Evolutionary conservation across 2,329 filamentous ascomycete genomes (phyloP).

Genomic region (Xylariales sp.): DNA sequence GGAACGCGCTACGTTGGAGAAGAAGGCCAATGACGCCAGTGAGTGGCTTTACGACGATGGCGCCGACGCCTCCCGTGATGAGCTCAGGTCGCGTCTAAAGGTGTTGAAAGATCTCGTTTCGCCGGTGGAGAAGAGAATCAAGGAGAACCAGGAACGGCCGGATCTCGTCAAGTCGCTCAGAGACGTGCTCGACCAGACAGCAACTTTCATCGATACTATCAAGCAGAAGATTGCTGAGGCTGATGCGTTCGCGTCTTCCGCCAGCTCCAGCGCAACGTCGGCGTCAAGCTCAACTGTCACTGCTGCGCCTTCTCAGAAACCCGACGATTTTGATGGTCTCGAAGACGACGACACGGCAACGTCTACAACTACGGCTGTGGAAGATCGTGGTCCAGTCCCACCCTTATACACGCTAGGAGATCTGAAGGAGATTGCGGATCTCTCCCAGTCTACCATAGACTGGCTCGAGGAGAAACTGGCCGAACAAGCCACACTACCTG

Average conservation of each 20-base stretch:
- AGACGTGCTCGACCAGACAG: constrained; percentile 65
- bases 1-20: constrained; percentile 62
- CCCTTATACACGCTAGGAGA: constrained; percentile 71
- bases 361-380: constrained; percentile 34
- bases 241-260: constrained; percentile 55
- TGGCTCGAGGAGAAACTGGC: constrained; percentile 74
- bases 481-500: constrained; percentile 65
- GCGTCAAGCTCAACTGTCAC: constrained; percentile 38
- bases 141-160: constrained; percentile 69
- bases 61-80: constrained; percentile 66
- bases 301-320: constrained; percentile 39
- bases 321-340: constrained; percentile 64
- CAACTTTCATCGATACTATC: constrained; percentile 65
- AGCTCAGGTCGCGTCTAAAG: constrained; percentile 72
- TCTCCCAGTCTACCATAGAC: constrained; percentile 56
- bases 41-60: constrained; percentile 93
- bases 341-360: constrained; percentile 60
- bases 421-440: constrained; percentile 57
- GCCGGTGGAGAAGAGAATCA: constrained; percentile 70
- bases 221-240: constrained; percentile 66
- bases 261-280: constrained; percentile 42
- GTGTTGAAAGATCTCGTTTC: constrained; percentile 71
- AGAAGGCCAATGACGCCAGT: constrained; percentile 63
- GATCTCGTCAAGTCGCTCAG: constrained; percentile 63
- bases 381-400: constrained; percentile 51